These are phyloP conservation scores for Penicillium maclennaniae DNA, from an alignment of 495 filamentous ascomycete genomes.

Conservation along the genomic window DNA sequence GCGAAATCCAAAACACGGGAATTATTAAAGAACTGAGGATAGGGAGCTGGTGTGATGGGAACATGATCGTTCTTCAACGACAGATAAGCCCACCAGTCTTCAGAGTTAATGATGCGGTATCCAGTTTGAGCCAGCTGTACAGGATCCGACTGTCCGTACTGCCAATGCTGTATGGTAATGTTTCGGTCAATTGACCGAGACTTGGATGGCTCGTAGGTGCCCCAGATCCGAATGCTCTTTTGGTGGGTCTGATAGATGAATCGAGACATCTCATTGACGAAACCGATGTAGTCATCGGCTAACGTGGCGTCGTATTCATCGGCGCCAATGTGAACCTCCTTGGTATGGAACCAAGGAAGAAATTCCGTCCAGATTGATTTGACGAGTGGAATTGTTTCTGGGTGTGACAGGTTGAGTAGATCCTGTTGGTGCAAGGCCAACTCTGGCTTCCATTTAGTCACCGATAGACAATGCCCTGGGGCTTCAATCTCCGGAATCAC, in stretches of 20 bases:
- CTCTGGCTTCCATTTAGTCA: constrained; percentile 57
- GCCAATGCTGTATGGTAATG: constrained; percentile 54
- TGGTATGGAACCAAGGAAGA: constrained; percentile 53
- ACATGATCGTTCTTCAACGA: constrained; percentile 53
- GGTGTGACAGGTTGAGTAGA: constrained; percentile 51
- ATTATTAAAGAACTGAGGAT: constrained; percentile 52
- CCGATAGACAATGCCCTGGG: constrained; percentile 48
- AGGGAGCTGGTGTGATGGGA: constrained; percentile 50
- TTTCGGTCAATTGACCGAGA: constrained; percentile 34
- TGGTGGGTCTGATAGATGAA: constrained; percentile 40
- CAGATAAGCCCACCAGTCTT: constrained; percentile 57
- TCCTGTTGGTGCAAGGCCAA: constrained; percentile 48
- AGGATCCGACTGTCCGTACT: constrained; percentile 54
- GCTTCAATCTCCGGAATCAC: constrained; percentile 55
- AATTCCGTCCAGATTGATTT: constrained; percentile 54
- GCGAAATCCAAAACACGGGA: constrained; percentile 46
- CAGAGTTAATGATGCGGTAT: constrained; percentile 49
- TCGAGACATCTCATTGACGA: constrained; percentile 50
- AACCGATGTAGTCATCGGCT: constrained; percentile 50
- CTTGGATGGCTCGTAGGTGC: constrained; percentile 46
- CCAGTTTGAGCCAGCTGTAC: constrained; percentile 35
- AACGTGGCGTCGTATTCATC: constrained; percentile 52
- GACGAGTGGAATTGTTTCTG: constrained; percentile 49
- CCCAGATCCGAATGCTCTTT: constrained; percentile 53
- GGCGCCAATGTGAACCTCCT: constrained; percentile 54